Conservation (phyloP, 2,329 filamentous ascomycete species). For the Stemphylium lycopersici region DNA sequence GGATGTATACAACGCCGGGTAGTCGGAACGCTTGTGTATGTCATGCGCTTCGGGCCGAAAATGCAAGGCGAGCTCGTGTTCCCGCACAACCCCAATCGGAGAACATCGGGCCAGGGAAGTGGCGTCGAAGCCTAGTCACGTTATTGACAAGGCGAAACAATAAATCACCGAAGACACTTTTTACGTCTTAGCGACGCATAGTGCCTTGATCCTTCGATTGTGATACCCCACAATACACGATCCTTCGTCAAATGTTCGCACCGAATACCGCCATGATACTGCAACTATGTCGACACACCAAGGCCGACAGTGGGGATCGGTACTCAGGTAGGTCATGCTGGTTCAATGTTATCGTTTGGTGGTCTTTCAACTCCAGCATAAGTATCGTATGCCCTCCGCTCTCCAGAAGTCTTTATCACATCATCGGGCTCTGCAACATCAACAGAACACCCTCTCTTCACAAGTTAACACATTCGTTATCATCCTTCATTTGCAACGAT, state of each 20-base stretch:
- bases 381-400: background rate
- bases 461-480: constrained; percentile 3
- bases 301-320: background rate
- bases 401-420: background rate
- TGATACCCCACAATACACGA: background rate
- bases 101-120: background rate
- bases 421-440: background rate
- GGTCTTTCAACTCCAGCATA: background rate
- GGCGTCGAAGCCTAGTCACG: background rate
- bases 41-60: constrained; percentile 17
- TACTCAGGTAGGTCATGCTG: background rate
- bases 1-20: background rate
- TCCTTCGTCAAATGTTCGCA: background rate
- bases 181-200: background rate
- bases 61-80: background rate
- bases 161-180: constrained; percentile 3
- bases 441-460: background rate
- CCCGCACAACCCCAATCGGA: background rate
- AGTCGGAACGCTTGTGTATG: background rate
- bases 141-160: background rate
- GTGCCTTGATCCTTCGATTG: background rate
- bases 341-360: background rate
- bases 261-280: background rate
- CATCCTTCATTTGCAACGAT: constrained; percentile 11
- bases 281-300: background rate